phyloP scores from a whole-genome alignment of 2,329 filamentous ascomycete genomes.

The Colletotrichum caudatum region DNA sequence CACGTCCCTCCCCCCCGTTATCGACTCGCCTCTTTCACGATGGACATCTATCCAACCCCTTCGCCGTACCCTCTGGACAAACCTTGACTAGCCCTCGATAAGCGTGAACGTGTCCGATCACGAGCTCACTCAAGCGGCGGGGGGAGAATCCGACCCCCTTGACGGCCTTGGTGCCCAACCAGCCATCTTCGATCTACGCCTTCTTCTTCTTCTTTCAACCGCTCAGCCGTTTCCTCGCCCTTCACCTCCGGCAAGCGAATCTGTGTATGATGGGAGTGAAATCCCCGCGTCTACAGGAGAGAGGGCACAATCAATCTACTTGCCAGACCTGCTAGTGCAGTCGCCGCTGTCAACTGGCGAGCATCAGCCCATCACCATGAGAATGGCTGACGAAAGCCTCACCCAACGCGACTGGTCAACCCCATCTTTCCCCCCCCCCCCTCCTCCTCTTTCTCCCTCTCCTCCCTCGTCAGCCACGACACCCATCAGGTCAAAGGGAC shows the following conservation, averaged over 20 bases:
- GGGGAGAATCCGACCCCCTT: conserved; percentile 9
- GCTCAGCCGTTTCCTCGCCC: background rate
- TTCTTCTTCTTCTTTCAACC: background rate
- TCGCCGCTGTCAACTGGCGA: conserved; percentile 13
- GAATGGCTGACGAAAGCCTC: conserved; percentile 29
- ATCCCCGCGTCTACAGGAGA: background rate
- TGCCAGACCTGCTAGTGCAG: conserved; percentile 7
- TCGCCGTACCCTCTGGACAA: conserved; percentile 19
- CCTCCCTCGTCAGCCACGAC: conserved; percentile 9
- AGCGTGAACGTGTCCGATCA: conserved; percentile 25
- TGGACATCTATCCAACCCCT: conserved; percentile 6
- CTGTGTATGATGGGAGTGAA: background rate
- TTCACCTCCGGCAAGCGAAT: background rate
- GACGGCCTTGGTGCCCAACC: conserved; percentile 38
- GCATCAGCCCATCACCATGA: conserved; percentile 21
- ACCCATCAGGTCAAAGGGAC: conserved; percentile 20
- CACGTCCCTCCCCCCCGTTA: background rate
- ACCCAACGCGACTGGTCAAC: conserved; percentile 29
- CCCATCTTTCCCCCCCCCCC: background rate
- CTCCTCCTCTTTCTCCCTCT: too few species aligned
- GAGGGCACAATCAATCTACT: background rate
- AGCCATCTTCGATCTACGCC: background rate
- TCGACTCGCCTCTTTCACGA: conserved; percentile 22
- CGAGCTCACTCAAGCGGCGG: background rate
- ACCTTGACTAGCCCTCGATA: conserved; percentile 11